phyloP scores from a whole-genome alignment of 2,329 filamentous ascomycete species.

The Talaromyces sp. region DNA sequence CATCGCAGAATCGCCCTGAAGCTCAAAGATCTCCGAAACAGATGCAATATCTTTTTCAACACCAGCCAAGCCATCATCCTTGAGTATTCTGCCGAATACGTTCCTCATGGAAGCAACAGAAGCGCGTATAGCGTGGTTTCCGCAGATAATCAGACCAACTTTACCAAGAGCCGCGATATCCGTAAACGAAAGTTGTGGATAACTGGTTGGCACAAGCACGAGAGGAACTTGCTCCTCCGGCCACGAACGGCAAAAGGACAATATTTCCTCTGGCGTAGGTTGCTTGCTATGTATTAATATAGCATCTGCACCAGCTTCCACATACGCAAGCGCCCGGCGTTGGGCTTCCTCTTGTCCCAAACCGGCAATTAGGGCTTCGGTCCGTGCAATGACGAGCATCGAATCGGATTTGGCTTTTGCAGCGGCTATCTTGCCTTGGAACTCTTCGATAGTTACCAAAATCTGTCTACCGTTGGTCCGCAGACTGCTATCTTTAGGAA shows the following conservation, averaged over 20 bases:
- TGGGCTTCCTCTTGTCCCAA: not conserved
- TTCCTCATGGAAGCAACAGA: not conserved
- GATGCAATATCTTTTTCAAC: not conserved
- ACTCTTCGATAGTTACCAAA: not conserved
- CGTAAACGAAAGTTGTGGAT: not conserved
- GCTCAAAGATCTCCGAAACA: not conserved
- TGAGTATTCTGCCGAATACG: not conserved
- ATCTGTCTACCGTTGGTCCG: not conserved
- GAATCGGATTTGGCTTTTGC: not conserved
- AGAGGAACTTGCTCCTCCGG: not conserved
- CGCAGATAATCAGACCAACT: not conserved
- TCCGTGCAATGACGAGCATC: not conserved
- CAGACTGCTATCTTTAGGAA: not conserved
- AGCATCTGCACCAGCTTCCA: not conserved
- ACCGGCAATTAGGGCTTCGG: not conserved
- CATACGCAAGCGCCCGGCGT: not conserved
- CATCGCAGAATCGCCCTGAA: not conserved
- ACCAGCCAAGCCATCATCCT: not conserved
- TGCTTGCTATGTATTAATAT: not conserved
- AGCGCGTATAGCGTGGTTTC: not conserved
- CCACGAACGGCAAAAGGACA: not conserved
- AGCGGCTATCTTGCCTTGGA: not conserved
- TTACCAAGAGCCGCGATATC: not conserved
- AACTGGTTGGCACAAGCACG: not conserved
- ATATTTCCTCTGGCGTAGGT: not conserved